Conservation (phyloP, 768 basidiomycete genomes). For the Royoungia palumana region DNA sequence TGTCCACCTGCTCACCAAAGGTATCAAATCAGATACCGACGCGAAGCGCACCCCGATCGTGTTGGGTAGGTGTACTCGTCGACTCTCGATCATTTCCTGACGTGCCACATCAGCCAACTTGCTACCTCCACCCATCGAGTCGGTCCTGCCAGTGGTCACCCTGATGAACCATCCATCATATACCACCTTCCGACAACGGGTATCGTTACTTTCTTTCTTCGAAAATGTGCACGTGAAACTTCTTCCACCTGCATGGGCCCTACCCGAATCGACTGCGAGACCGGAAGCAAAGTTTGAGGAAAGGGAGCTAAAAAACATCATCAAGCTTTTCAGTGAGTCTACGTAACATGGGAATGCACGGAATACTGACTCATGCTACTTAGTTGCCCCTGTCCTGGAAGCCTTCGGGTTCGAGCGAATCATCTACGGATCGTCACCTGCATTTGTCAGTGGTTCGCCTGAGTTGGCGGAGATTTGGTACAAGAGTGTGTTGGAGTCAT, state of each 20-base stretch:
- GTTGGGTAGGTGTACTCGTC: slow-evolving; percentile 45
- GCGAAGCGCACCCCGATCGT: slow-evolving; percentile 54
- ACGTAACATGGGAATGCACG: background rate
- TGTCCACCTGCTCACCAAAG: slow-evolving; percentile 69
- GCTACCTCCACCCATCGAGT: slow-evolving; percentile 74
- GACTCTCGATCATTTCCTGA: background rate
- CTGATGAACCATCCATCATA: slow-evolving; percentile 78
- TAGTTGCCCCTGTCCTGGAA: slow-evolving; percentile 80
- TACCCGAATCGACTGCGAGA: slow-evolving; percentile 38
- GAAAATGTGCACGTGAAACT: slow-evolving; percentile 72
- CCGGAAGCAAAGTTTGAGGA: slow-evolving; percentile 33
- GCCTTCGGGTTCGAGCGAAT: slow-evolving; percentile 84
- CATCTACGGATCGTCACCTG: slow-evolving; percentile 76
- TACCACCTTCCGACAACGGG: slow-evolving; percentile 65
- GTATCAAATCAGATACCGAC: slow-evolving; percentile 32
- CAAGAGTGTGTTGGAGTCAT: slow-evolving; percentile 71
- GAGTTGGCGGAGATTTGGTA: slow-evolving; percentile 72
- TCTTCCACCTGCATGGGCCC: slow-evolving; percentile 72
- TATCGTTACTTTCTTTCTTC: slow-evolving; percentile 70
- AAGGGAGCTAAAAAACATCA: slow-evolving; percentile 51
- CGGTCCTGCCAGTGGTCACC: slow-evolving; percentile 69
- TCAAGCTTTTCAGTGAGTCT: slow-evolving; percentile 83
- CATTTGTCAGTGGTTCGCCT: slow-evolving; percentile 43
- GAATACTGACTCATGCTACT: background rate
- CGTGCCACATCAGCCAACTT: slow-evolving; percentile 55